A percentile compares a stretch with the other conserved stretches of the same genome.
Evolutionary conservation across 1,284 basidiomycete species (phyloP).

Genomic region (Coniferiporia sulphurascens): DNA sequence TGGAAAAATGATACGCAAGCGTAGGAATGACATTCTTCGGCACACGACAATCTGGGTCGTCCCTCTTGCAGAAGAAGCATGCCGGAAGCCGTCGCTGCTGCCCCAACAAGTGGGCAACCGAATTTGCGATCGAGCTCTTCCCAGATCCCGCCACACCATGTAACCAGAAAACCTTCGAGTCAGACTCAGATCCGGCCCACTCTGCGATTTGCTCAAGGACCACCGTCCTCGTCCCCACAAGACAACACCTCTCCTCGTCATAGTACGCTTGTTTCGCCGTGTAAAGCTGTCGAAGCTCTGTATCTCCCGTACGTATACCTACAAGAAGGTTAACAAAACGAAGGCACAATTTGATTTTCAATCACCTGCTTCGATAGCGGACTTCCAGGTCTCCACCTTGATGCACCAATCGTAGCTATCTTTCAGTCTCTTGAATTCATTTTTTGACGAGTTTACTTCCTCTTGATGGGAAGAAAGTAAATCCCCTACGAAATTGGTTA

Average conservation of each 20-base stretch:
- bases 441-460: too few species aligned
- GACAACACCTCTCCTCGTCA: background rate
- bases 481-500: too few species aligned
- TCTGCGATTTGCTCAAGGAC: background rate
- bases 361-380: too few species aligned
- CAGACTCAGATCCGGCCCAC: background rate
- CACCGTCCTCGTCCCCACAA: background rate
- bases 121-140: constrained; percentile 9
- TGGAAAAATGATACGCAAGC: background rate
- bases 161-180: constrained; percentile 2
- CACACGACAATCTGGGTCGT: background rate
- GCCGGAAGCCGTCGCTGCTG: background rate
- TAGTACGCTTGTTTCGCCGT: too few species aligned
- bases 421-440: too few species aligned
- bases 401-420: too few species aligned
- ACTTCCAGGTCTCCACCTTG: too few species aligned
- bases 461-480: too few species aligned
- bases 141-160: constrained; percentile 4
- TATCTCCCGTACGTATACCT: too few species aligned
- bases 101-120: background rate
- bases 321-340: too few species aligned
- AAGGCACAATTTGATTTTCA: too few species aligned
- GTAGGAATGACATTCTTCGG: background rate
- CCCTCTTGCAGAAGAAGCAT: constrained; percentile 9
- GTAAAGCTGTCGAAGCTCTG: too few species aligned